Percentiles rank a stretch among this genome's conserved stretches.
These are phyloP conservation scores for Psidium friedrichsthalianum DNA, from an alignment of 345 rosid species.

Conservation along the genomic window DNA sequence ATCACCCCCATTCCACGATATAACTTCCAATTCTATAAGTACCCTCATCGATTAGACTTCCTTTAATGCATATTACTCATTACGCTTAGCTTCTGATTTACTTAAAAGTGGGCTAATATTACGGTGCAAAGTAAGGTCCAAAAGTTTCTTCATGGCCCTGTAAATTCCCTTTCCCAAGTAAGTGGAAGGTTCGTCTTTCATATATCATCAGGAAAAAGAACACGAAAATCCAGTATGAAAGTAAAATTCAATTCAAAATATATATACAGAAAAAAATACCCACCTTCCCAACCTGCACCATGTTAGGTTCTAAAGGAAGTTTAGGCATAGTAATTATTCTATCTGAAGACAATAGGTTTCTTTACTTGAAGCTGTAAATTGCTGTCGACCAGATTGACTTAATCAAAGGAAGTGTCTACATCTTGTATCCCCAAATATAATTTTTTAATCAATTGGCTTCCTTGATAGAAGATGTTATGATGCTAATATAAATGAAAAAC, in stretches of 20 bases:
- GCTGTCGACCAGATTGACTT: neutral
- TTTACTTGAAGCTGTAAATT: neutral
- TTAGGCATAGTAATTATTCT: neutral
- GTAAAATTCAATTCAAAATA: neutral
- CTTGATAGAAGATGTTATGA: neutral
- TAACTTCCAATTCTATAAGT: neutral
- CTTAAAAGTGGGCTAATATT: neutral
- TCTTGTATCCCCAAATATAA: neutral
- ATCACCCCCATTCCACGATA: neutral
- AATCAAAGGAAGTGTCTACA: neutral
- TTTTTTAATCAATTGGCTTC: neutral
- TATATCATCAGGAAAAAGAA: neutral
- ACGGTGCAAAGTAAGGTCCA: neutral
- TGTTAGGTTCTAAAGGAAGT: neutral
- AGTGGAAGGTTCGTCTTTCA: neutral
- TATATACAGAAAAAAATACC: neutral
- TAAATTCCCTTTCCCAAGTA: neutral
- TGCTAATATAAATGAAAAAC: neutral
- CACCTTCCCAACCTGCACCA: neutral
- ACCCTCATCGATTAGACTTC: neutral
- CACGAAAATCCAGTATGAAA: neutral
- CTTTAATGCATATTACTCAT: neutral
- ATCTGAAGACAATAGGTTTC: neutral
- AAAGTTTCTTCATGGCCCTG: neutral
- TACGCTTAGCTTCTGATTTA: neutral